Percentiles rank a stretch among this genome's conserved stretches.
Conservation (phyloP, 2,329 filamentous ascomycete species). For the Scortechinia acanthostroma region DNA sequence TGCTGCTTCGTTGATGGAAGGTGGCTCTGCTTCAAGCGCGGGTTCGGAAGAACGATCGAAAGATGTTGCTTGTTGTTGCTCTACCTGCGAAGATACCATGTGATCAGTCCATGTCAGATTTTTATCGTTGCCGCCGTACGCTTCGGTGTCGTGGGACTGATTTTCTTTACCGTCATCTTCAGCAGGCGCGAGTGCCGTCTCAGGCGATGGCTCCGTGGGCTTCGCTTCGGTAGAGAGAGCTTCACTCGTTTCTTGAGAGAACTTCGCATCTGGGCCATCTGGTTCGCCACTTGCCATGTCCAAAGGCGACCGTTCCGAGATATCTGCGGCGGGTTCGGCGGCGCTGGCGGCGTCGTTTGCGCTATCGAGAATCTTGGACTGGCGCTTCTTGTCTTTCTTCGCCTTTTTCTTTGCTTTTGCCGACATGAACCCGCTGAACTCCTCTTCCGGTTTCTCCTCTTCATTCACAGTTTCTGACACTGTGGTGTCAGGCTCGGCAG, state of each 20-base stretch:
- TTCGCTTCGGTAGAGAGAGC: background rate
- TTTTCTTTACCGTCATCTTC: conserved; percentile 1
- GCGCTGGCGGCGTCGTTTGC: background rate
- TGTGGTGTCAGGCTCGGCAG: no score
- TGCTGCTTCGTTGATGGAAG: no score
- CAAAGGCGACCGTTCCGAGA: no score
- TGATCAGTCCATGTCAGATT: background rate
- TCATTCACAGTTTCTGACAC: no score
- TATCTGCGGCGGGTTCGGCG: background rate
- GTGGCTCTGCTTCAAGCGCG: no score
- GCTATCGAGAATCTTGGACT: background rate
- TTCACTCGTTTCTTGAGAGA: no score
- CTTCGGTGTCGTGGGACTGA: background rate
- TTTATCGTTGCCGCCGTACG: background rate
- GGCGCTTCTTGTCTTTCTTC: background rate
- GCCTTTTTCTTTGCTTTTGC: background rate
- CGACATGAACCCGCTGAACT: no score
- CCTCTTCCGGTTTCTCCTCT: no score
- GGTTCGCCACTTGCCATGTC: no score
- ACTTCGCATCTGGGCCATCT: no score
- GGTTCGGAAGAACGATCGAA: background rate
- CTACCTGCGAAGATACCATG: background rate
- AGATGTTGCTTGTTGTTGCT: background rate
- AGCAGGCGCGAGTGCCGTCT: background rate
- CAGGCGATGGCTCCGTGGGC: background rate